These are phyloP conservation scores for Gossypium schwendimanii DNA, from an alignment of 441 rosid species.

Conservation along the genomic window DNA sequence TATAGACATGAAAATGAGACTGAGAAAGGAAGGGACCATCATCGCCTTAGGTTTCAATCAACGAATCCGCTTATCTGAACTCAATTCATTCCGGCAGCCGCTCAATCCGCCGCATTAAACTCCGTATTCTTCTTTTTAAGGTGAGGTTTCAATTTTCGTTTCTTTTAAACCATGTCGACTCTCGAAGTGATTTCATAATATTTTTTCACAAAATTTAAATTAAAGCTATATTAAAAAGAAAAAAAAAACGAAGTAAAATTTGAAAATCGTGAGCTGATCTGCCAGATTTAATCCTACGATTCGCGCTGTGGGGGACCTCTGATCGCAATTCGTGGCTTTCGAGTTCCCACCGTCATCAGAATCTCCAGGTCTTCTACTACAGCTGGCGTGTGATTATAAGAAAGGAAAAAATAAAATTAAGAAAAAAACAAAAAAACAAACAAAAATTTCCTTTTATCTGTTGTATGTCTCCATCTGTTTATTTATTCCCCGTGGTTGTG, in stretches of 20 bases:
- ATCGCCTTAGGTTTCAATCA: constrained; percentile 1
- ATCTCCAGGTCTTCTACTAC: not conserved
- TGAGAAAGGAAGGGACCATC: not conserved
- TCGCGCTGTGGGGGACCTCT: not conserved
- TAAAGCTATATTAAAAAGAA: not conserved
- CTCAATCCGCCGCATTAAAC: not conserved
- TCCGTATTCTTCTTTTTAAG: not conserved
- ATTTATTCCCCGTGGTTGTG: constrained; percentile 17
- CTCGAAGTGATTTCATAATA: not conserved
- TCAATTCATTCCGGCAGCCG: constrained; percentile 3
- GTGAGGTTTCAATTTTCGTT: not conserved
- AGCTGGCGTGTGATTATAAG: not conserved
- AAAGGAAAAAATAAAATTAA: not conserved
- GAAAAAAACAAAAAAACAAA: not conserved
- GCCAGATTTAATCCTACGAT: not conserved
- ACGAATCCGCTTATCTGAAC: not conserved
- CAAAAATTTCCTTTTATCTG: not conserved
- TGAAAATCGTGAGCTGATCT: constrained; percentile 8
- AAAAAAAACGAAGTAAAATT: not conserved
- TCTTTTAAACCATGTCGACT: not conserved
- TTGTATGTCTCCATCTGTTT: constrained; percentile 27
- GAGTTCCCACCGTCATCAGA: not conserved
- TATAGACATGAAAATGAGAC: not conserved
- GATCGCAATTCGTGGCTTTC: constrained; percentile 2
- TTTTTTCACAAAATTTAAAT: not conserved